Evolutionary conservation across 2,329 filamentous ascomycete genomes (phyloP), one percentile per base, ranked within the genome.

Genomic region (Neonectria neomacrospora): DNA sequence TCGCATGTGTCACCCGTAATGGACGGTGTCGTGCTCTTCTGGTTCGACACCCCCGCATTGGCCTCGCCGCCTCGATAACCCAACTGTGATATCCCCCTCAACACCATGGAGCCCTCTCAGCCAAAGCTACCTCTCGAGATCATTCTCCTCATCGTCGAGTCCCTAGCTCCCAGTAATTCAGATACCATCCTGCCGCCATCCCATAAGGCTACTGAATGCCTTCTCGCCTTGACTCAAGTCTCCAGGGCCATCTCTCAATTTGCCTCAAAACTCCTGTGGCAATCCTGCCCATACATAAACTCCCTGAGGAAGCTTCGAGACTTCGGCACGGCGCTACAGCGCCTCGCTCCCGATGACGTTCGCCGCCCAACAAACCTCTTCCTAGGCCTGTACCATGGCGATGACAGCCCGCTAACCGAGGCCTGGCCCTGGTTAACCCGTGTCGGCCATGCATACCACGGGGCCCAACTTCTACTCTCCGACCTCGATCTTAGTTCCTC

Each of bases 201-300:
- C 20, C 59, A 61, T 32, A 37, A 51, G 28, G 50, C 47, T 20
- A 57, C 59, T n/a, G 52, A 57, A 41, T 57, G 39, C n/a, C 59
- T 61, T 7, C 39, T 61, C 18, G 59, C 53, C 47, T 44, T 61
- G 47, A 57, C 59, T 20, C 47, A 41, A 22, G 41, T 48, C n/a
- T 61, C 53, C 16, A 39, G 41, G 18, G 37, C 30, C 53, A n/a
- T 57, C 59, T 61, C 59, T 14, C 53, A 41, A n/a, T 12, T 53
- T 53, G 59, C 53, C 45, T 61, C 59, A 8, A 57, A 53, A 28
- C 48, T 57, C 4, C 47, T 61, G 1, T 61, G 59, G 59, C 14
- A 28, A 16, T 54, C 52, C 47, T 61, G 59, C 53, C 22, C 53
- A 55, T 32, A 56, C 28, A 53, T 61, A 32, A 51, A 34, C 12